phyloP scores from a whole-genome alignment of 306 rosid species.

The Pachyrhizus erosus region DNA sequence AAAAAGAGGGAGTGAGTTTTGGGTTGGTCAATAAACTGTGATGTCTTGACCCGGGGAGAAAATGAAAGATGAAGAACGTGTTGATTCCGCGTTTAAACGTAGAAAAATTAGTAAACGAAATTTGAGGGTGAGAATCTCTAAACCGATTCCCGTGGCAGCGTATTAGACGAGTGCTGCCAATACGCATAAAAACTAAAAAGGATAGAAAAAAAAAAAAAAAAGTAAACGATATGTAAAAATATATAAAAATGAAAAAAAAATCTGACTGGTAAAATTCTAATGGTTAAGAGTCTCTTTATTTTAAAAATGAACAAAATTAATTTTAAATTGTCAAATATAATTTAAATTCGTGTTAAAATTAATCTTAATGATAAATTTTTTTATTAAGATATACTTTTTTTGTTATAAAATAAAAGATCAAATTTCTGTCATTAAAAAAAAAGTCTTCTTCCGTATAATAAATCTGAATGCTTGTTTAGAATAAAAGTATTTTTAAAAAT shows the following conservation, averaged over 20 bases:
- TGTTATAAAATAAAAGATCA: too few species aligned
- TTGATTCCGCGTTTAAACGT: slow-evolving; percentile 58
- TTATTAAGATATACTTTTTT: too few species aligned
- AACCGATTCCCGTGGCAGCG: neutral
- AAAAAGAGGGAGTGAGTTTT: slow-evolving; percentile 32
- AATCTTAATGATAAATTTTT: too few species aligned
- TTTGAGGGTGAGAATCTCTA: neutral
- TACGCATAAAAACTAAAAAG: neutral
- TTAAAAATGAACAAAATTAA: neutral
- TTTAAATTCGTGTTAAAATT: too few species aligned
- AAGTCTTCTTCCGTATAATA: too few species aligned
- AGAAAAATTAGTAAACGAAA: neutral
- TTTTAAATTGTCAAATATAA: neutral
- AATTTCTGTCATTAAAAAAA: neutral
- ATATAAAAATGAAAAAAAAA: neutral
- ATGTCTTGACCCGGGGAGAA: slow-evolving; percentile 22
- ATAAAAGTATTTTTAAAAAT: too few species aligned
- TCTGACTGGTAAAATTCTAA: neutral
- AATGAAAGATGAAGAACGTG: slow-evolving; percentile 42
- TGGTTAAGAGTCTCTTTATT: neutral
- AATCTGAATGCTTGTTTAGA: too few species aligned
- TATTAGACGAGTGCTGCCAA: neutral
- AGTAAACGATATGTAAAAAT: neutral
- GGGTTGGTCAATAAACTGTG: slow-evolving; percentile 28
- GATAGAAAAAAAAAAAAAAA: neutral